Evolutionary conservation across 306 rosid species (phyloP), one percentile per base, ranked within the genome.

Genomic region (Gynostemma pentaphyllum): DNA sequence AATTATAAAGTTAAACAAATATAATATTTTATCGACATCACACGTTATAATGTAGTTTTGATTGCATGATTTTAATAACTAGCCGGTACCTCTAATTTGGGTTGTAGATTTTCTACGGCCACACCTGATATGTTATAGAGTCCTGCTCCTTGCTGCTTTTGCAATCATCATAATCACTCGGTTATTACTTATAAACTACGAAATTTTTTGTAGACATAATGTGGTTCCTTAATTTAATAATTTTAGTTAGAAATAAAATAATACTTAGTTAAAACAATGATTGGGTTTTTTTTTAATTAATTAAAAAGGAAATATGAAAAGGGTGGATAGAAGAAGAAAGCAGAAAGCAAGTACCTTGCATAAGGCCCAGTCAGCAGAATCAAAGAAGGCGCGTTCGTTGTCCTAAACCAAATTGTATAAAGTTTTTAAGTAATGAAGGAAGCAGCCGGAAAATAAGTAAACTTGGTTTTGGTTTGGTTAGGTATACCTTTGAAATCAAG

Each of bases 291-390:
- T n/a, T n/a, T n/a, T n/a, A n/a, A n/a, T n/a, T n/a, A n/a, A n/a
- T n/a, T n/a, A n/a, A n/a, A n/a, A n/a, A n/a, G n/a, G n/a, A n/a
- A n/a, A n/a, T n/a, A n/a, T n/a, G n/a, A n/a, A n/a, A n/a, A n/a
- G n/a, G n/a, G n/a, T n/a, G n/a, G n/a, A n/a, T n/a, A n/a, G n/a
- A n/a, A n/a, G n/a, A n/a, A n/a, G n/a, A n/a, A n/a, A n/a, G n/a
- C n/a, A n/a, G n/a, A n/a, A n/a, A n/a, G n/a, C n/a, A n/a, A 16
- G 28, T 82, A 90, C 97, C 96, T 91, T 91, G 86, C 95, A 82
- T 45, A 91, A 68, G 71, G 95, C 97, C 97, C 97, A 91, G 63
- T 91, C 97, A 32, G 96, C 97, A 19, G 97, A 91, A 72, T 91
- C 97, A 72, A 91, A 91, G 76, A 85, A 91, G 49, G 96, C 97